Evolutionary conservation across 225 moss, liverwort and hornwort genomes (phyloP).

Genomic region (Asterella californica): DNA sequence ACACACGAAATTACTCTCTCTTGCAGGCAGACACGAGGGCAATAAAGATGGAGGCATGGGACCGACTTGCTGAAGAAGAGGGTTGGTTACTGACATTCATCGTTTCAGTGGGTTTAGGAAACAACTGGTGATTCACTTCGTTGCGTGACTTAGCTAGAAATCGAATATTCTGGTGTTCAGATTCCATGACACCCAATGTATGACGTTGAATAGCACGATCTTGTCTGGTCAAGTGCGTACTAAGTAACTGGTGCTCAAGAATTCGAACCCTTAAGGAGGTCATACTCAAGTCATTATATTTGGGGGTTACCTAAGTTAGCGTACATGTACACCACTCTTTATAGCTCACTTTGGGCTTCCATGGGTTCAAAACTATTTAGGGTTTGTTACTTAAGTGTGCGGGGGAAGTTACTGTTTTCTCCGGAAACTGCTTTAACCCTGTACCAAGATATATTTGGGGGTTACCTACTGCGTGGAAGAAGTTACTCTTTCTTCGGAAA

Average conservation of each 20-base stretch:
- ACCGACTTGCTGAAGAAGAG: conserved; percentile 80
- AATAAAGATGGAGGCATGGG: conserved; percentile 83
- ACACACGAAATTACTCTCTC: background rate
- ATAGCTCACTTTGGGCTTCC: no score
- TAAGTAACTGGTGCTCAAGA: background rate
- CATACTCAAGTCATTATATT: no score
- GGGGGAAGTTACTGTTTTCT: no score
- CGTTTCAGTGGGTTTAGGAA: background rate
- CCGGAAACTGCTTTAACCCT: no score
- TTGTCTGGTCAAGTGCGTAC: background rate
- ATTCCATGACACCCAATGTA: background rate
- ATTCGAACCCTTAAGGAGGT: background rate
- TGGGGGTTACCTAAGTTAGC: no score
- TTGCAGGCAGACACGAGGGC: conserved; percentile 66
- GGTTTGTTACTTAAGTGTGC: no score
- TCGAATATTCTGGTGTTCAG: background rate
- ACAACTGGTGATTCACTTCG: background rate
- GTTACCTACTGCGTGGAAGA: no score
- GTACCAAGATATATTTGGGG: no score
- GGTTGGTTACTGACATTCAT: conserved; percentile 25
- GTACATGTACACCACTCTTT: no score
- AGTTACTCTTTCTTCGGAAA: no score
- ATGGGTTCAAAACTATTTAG: no score
- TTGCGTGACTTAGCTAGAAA: background rate
- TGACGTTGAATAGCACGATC: background rate